Evolutionary conservation across 1,284 basidiomycete genomes (phyloP).

Genomic region (Cutaneotrichosporon spelunceum): DNA sequence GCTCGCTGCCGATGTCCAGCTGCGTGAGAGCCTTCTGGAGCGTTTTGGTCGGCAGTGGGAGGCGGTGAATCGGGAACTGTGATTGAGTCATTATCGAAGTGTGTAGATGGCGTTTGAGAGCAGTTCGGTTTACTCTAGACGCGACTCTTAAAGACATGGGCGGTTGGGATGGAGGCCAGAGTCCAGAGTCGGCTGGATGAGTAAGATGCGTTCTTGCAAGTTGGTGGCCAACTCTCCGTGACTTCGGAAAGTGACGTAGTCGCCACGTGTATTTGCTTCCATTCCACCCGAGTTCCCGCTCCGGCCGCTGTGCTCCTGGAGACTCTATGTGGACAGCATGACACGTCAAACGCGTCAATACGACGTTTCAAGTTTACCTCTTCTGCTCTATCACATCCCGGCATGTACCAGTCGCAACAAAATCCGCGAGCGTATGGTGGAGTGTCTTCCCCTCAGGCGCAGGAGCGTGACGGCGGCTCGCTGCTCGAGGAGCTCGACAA

Average conservation of each 20-base stretch:
- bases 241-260: background rate
- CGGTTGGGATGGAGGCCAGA: background rate
- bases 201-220: background rate
- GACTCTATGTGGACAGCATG: background rate
- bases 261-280: background rate
- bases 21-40: constrained; percentile 35
- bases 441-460: background rate
- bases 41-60: constrained; percentile 37
- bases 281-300: too few relatives aligned
- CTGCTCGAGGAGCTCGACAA: constrained; percentile 51
- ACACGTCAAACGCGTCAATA: background rate
- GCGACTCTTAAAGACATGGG: background rate
- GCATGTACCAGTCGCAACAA: constrained; percentile 42
- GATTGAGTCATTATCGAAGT: background rate
- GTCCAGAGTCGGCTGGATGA: background rate
- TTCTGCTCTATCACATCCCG: background rate
- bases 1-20: constrained; percentile 51
- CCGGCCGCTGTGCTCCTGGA: too few relatives aligned
- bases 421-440: constrained; percentile 21
- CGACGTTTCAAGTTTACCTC: background rate
- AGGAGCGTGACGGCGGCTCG: constrained; percentile 9
- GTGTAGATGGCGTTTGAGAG: background rate
- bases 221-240: background rate
- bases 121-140: background rate
- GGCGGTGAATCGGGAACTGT: constrained; percentile 30